Evolutionary conservation across 208 protist species (phyloP).

Genomic region (Wallacemonas sp.): DNA sequence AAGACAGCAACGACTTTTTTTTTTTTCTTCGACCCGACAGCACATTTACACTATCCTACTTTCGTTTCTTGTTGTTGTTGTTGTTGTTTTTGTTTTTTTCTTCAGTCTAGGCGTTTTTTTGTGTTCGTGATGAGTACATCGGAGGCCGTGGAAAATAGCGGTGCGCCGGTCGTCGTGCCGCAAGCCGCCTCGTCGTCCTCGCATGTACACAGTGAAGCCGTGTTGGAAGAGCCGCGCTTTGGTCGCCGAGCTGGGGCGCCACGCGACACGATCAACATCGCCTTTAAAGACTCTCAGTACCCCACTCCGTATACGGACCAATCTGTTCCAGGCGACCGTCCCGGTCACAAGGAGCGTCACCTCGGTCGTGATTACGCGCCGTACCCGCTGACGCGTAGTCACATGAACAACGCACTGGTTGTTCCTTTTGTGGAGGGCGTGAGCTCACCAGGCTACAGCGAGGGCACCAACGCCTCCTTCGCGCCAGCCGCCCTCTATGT

Average conservation of each 20-base stretch:
- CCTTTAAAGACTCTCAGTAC: constrained; percentile 72
- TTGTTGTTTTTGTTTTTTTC: not conserved
- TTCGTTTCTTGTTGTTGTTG: not conserved
- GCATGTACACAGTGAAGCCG: not conserved
- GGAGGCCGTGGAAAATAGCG: too few relatives aligned
- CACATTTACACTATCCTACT: not conserved
- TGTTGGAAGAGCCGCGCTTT: not conserved
- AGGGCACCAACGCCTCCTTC: constrained; percentile 15
- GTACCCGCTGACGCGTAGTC: constrained; percentile 35
- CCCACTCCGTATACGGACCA: constrained; percentile 67
- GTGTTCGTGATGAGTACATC: too few relatives aligned
- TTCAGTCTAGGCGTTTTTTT: too few relatives aligned
- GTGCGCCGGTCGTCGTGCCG: too few relatives aligned
- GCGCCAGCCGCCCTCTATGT: constrained; percentile 35
- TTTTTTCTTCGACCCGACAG: not conserved
- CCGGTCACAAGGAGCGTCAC: constrained; percentile 36
- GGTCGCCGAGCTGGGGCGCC: not conserved
- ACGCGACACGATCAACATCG: constrained; percentile 59
- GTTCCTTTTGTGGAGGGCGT: constrained; percentile 24
- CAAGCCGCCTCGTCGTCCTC: too few relatives aligned
- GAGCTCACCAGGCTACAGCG: not conserved
- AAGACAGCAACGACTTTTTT: too few relatives aligned
- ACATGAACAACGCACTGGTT: constrained; percentile 43
- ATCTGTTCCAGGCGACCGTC: constrained; percentile 64
- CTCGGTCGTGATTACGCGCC: constrained; percentile 35